phyloP scores from a whole-genome alignment of 2,329 filamentous ascomycete species.

The Dactylella cylindrospora region DNA sequence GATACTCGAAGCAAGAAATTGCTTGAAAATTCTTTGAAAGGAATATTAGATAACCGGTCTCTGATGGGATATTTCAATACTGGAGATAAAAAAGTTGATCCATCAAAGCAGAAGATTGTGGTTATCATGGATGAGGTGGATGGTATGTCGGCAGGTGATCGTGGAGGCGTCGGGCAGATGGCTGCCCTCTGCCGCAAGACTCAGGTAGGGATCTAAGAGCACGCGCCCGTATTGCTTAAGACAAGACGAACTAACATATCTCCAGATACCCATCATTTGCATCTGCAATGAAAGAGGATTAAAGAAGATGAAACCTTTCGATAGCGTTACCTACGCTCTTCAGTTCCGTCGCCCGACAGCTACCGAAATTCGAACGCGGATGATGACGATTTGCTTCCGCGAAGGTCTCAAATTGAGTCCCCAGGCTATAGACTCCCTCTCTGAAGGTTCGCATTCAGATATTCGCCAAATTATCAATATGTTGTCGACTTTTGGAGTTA shows the following conservation, averaged over 20 bases:
- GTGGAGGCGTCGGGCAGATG: constrained; percentile 89
- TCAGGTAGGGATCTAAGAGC: constrained; percentile 28
- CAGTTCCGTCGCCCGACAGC: constrained; percentile 85
- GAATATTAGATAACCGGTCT: constrained; percentile 91
- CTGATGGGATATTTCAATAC: constrained; percentile 86
- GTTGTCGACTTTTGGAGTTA: constrained; percentile 89
- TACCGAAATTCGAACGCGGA: constrained; percentile 84
- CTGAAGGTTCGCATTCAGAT: constrained; percentile 92
- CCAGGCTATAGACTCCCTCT: constrained; percentile 84
- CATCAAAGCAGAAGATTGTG: constrained; percentile 85
- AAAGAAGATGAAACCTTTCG: constrained; percentile 98
- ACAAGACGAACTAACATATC: constrained; percentile 6
- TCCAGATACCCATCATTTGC: constrained; percentile 84
- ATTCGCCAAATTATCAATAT: constrained; percentile 99
- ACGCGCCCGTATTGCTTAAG: neutral
- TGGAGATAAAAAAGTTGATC: constrained; percentile 76
- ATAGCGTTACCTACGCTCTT: constrained; percentile 78
- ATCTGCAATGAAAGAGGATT: constrained; percentile 94
- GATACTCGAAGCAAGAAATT: constrained; percentile 95
- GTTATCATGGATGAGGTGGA: constrained; percentile 99
- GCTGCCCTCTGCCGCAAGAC: constrained; percentile 95
- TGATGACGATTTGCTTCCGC: constrained; percentile 92
- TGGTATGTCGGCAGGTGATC: constrained; percentile 95
- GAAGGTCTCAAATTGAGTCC: constrained; percentile 84
- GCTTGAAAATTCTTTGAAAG: constrained; percentile 82